phyloP scores from a whole-genome alignment of 768 basidiomycete species.

The Fistulinella prunicolor region DNA sequence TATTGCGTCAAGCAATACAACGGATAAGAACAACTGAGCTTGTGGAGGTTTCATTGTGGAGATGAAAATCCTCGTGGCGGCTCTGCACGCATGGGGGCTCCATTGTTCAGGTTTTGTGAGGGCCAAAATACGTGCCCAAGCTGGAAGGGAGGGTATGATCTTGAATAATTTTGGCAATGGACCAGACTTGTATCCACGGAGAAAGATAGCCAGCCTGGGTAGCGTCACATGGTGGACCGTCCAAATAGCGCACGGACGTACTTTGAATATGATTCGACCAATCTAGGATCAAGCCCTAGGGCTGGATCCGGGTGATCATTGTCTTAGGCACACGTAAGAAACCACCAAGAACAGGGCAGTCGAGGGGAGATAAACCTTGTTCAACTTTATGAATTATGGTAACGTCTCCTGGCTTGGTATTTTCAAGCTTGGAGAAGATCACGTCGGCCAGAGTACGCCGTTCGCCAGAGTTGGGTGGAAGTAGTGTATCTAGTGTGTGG shows the following conservation, averaged over 20 bases:
- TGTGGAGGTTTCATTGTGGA: constrained; percentile 96
- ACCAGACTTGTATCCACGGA: constrained; percentile 89
- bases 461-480: constrained; percentile 72
- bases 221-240: constrained; percentile 3
- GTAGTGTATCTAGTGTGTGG: constrained; percentile 76
- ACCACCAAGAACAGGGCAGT: not conserved
- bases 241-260: constrained; percentile 39
- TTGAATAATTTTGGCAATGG: constrained; percentile 97
- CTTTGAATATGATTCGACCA: constrained; percentile 94
- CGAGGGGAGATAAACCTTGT: constrained; percentile 41
- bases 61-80: constrained; percentile 92
- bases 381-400: constrained; percentile 58
- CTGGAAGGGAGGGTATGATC: constrained; percentile 91
- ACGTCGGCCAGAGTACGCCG: constrained; percentile 90
- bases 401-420: constrained; percentile 50
- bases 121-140: constrained; percentile 94
- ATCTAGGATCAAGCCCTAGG: constrained; percentile 84
- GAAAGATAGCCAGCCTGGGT: constrained; percentile 75
- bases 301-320: constrained; percentile 70
- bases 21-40: constrained; percentile 88
- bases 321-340: constrained; percentile 32
- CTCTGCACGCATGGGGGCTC: constrained; percentile 93
- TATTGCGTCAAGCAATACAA: constrained; percentile 86
- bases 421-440: constrained; percentile 92
- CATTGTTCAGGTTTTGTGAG: constrained; percentile 90